These are phyloP conservation scores for Scedosporium dehoogii DNA, from an alignment of 2,329 filamentous ascomycete genomes.

Conservation along the genomic window DNA sequence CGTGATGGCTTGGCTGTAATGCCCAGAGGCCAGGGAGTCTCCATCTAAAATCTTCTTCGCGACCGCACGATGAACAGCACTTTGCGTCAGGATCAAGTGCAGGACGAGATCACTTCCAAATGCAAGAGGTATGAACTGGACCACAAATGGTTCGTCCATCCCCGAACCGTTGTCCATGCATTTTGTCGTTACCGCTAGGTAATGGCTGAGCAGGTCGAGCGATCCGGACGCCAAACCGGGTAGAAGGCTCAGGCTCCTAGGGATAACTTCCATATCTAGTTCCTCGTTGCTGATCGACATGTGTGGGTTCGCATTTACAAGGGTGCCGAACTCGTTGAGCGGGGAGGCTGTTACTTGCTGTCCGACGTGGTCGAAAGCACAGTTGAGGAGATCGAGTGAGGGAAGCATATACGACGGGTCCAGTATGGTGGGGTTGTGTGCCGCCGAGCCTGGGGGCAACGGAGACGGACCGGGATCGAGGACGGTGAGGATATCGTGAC, in stretches of 20 bases:
- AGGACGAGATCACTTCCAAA: conserved; percentile 34
- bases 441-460: no score
- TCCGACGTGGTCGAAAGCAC: no score
- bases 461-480: no score
- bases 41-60: conserved; percentile 16
- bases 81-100: conserved; percentile 36
- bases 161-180: conserved; percentile 39
- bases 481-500: no score
- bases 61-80: conserved; percentile 26
- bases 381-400: no score
- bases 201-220: conserved; percentile 35
- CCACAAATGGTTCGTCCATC: conserved; percentile 33
- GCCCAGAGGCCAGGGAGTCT: conserved; percentile 22
- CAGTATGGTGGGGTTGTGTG: no score
- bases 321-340: no score
- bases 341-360: no score
- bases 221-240: conserved; percentile 16
- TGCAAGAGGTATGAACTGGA: conserved; percentile 33
- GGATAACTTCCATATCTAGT: neutral
- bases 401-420: no score
- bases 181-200: conserved; percentile 30
- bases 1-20: conserved; percentile 25
- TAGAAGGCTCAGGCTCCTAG: neutral
- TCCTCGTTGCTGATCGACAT: no score
- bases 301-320: no score